phyloP scores from a whole-genome alignment of 2,329 filamentous ascomycete species.

The Bertia moriformis region DNA sequence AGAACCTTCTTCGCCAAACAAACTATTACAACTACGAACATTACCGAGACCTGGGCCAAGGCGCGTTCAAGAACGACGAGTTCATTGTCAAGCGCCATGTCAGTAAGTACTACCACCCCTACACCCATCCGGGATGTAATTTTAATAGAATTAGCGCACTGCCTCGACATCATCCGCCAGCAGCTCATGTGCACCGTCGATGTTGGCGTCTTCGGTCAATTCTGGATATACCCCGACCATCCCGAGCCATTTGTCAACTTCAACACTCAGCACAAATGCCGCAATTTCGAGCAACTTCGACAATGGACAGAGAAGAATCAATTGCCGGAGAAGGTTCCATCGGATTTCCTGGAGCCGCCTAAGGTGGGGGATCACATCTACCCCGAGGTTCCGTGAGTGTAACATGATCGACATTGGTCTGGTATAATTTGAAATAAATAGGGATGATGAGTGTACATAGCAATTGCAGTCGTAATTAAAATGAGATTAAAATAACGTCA shows the following conservation, averaged over 20 bases:
- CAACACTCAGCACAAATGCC: constrained; percentile 35
- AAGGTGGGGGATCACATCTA: neutral
- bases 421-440: no score
- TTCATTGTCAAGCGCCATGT: constrained; percentile 38
- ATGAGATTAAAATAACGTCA: no score
- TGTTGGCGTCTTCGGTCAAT: constrained; percentile 33
- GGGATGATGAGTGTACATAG: no score
- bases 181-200: constrained; percentile 39
- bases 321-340: constrained; percentile 22
- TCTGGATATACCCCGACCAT: constrained; percentile 30
- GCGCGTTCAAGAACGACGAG: constrained; percentile 40
- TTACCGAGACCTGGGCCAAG: constrained; percentile 31
- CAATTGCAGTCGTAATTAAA: no score
- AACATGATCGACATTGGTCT: no score
- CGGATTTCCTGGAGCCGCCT: constrained; percentile 24
- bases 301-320: constrained; percentile 33
- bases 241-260: constrained; percentile 34
- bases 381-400: neutral
- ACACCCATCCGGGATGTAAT: constrained; percentile 12
- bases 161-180: constrained; percentile 36
- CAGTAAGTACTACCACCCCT: constrained; percentile 26
- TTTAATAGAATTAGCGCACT: constrained; percentile 30
- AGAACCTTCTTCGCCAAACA: constrained; percentile 34
- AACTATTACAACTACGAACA: constrained; percentile 38
- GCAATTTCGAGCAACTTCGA: constrained; percentile 34